phyloP scores from a whole-genome alignment of 805 yeast species.

The Grigorovia jiainica region DNA sequence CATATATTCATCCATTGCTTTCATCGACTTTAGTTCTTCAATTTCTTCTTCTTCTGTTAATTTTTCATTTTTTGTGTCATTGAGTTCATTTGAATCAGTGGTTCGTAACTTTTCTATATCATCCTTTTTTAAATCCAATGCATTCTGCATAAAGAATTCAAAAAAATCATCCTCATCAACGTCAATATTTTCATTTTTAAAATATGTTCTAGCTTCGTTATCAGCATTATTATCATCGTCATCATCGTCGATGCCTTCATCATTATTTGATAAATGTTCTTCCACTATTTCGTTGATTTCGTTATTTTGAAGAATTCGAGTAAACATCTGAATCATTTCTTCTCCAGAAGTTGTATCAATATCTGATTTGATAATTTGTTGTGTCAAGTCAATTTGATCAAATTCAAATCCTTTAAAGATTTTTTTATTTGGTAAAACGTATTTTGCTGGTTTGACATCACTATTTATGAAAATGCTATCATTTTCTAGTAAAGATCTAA shows the following conservation, averaged over 20 bases:
- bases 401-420: background rate
- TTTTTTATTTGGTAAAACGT: background rate
- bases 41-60: constrained; percentile 8
- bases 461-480: background rate
- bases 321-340: constrained; percentile 7
- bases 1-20: background rate
- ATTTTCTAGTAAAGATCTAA: too few species aligned
- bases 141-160: constrained; percentile 51
- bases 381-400: background rate
- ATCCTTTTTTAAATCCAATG: constrained; percentile 38
- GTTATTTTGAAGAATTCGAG: constrained; percentile 5
- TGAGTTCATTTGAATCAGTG: background rate
- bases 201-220: constrained; percentile 20
- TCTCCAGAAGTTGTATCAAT: too few species aligned
- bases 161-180: constrained; percentile 64
- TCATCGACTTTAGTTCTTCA: constrained; percentile 2
- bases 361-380: too few species aligned
- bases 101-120: constrained; percentile 34
- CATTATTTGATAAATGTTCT: background rate
- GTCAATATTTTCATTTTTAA: constrained; percentile 30
- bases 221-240: constrained; percentile 17
- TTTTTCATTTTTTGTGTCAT: constrained; percentile 16
- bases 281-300: background rate
- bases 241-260: constrained; percentile 26
- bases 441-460: background rate